Base-by-base conservation (phyloP, 2,329 filamentous ascomycete genomes). In the Fusarium sororula region DNA sequence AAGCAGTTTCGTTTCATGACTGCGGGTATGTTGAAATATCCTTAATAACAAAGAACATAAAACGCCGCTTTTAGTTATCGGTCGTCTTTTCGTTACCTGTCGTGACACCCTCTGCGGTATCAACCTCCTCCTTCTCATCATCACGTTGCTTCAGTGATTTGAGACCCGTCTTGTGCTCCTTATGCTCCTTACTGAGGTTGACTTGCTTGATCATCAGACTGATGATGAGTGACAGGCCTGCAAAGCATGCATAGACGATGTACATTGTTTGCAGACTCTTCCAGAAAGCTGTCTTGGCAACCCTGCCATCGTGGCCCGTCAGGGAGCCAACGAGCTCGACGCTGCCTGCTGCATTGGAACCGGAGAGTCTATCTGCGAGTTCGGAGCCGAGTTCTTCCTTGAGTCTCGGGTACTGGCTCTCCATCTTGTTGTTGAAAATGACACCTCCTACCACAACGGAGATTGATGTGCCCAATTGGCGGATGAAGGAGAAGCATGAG, bases 371-470 rank as follows among this genome's bases (percentile, higher is more conserved):
- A 8, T 80, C 75, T 1, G 90, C 90, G 2, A 87, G 82, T 7
- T 87, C 78, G 1, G 82, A 82, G 1, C 88, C 88, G 0, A 93
- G 85, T 8, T 87, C 81, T 37, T 82, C 76, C 28, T 83, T 81
- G 37, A 93, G 85, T 14, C 79, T 77, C 8, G 82, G 77, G 35
- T 86, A 84, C 74, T 90, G 88, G 53, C 84, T 85, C 72, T 89
- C 83, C 90, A 94, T 93, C 67, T 88, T 84, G 79, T 95, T 95
- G 82, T 94, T 91, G 83, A 95, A 95, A 42, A 95, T 88, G 51
- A 94, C 92, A n/a, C 92, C 90, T 30, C 93, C 93, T 44, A 95
- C 85, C 4, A 94, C 92, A 59, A 94, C 88, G 1, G 90, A 91
- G 26, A 91, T 88, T 6, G 90, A 88, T 0, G 90, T 93, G 15